Percentiles rank a stretch among this genome's conserved stretches.
Conservation (phyloP, 257 asterid genomes). For the Anisodus tanguticus region DNA sequence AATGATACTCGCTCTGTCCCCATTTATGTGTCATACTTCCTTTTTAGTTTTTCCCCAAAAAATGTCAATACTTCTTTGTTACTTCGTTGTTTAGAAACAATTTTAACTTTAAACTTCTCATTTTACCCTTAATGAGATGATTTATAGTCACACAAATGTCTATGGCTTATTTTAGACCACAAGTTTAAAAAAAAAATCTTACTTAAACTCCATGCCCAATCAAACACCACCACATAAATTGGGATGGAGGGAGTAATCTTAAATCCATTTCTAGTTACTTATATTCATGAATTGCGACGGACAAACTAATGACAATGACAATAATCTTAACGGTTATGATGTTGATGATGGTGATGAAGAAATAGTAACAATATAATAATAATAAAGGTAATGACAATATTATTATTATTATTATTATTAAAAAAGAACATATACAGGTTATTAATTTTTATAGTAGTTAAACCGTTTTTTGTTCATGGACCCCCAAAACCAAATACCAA, state of each 20-base stretch:
- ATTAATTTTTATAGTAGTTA: background rate
- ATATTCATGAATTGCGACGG: constrained; percentile 8
- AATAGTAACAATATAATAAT: background rate
- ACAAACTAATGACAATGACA: background rate
- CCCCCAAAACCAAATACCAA: background rate
- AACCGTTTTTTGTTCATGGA: background rate
- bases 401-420: background rate
- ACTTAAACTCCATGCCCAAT: background rate
- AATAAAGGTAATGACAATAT: background rate
- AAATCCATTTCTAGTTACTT: background rate
- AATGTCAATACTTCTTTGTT: background rate
- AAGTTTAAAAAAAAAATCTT: background rate
- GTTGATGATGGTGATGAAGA: background rate
- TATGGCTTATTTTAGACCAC: background rate
- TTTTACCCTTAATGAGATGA: background rate
- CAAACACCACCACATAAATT: background rate
- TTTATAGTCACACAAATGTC: background rate
- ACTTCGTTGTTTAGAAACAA: background rate
- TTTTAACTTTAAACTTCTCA: background rate
- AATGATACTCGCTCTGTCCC: background rate
- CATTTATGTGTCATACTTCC: background rate
- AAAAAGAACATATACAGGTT: background rate
- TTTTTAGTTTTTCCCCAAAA: background rate
- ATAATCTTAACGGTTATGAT: background rate
- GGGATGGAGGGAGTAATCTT: background rate